phyloP scores from a whole-genome alignment of 1,284 basidiomycete species.

The Ustilago lituana region DNA sequence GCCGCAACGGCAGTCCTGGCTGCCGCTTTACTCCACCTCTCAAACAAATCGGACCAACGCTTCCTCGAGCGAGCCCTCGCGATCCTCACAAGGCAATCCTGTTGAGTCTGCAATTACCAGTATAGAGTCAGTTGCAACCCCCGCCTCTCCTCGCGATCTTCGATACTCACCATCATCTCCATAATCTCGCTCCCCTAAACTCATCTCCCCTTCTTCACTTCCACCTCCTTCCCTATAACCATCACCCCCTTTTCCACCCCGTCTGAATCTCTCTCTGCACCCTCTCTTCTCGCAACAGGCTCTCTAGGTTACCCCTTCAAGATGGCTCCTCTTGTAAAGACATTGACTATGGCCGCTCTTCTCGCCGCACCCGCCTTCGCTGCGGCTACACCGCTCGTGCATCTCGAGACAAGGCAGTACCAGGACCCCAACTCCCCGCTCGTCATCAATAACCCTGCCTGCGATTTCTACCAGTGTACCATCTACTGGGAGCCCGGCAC shows the following conservation, averaged over 20 bases:
- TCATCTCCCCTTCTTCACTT: not conserved
- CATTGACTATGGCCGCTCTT: conserved; percentile 12
- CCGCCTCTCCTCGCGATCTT: too few relatives aligned
- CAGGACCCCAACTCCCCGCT: conserved; percentile 49
- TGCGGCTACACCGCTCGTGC: conserved; percentile 4
- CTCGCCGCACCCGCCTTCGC: conserved; percentile 23
- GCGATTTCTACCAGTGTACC: conserved; percentile 54
- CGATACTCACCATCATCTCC: not conserved
- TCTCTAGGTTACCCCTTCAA: too few relatives aligned
- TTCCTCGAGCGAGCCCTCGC: too few relatives aligned
- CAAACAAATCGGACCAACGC: not conserved
- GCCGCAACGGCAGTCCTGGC: too few relatives aligned
- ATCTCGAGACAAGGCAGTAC: conserved; percentile 39
- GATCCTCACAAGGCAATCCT: too few relatives aligned
- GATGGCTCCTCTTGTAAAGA: conserved; percentile 34
- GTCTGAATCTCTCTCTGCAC: not conserved
- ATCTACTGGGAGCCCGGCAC: conserved; percentile 47
- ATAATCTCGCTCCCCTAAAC: not conserved
- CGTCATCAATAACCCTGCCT: conserved; percentile 48
- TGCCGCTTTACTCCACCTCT: not conserved
- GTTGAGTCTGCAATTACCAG: too few relatives aligned
- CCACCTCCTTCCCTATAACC: not conserved
- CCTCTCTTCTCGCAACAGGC: too few relatives aligned
- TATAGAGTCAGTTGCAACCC: too few relatives aligned
- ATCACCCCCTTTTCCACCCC: not conserved